Evolutionary conservation across 768 basidiomycete species (phyloP).

Genomic region (Obba rivulosa): DNA sequence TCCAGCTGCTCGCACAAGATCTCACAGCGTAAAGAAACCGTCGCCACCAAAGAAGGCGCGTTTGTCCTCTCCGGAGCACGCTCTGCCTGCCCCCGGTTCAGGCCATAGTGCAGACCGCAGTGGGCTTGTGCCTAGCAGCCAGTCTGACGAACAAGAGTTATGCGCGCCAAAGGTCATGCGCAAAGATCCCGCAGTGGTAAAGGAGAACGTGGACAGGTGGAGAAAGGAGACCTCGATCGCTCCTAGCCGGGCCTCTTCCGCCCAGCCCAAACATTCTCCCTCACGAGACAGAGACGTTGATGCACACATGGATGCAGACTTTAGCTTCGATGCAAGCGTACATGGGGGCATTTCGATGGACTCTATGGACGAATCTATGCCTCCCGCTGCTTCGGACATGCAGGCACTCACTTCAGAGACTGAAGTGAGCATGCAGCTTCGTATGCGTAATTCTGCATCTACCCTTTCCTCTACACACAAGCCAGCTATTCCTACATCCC

Average conservation of each 20-base stretch:
- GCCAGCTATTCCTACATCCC: not conserved
- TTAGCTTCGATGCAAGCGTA: constrained; percentile 7
- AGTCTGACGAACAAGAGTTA: constrained; percentile 62
- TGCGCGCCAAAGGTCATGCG: constrained; percentile 23
- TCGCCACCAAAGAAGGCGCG: constrained; percentile 33
- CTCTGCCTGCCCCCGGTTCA: constrained; percentile 6
- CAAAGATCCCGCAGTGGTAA: constrained; percentile 23
- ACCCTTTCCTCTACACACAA: not conserved
- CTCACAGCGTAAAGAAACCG: not conserved
- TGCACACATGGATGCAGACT: not conserved
- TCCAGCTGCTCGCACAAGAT: not conserved
- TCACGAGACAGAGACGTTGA: not conserved
- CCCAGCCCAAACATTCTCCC: not conserved
- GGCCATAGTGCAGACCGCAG: constrained; percentile 19
- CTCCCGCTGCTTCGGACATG: no score
- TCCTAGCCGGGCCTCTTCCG: not conserved
- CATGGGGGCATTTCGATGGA: not conserved
- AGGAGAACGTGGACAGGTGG: constrained; percentile 40
- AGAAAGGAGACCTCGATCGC: constrained; percentile 12
- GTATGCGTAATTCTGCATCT: constrained; percentile 1
- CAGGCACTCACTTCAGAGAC: constrained; percentile 4
- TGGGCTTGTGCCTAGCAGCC: constrained; percentile 54
- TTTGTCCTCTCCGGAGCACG: constrained; percentile 25
- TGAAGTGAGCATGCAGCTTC: constrained; percentile 9
- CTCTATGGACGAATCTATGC: no score